Evolutionary conservation across 225 moss, liverwort and hornwort genomes (phyloP), one percentile per base, ranked within the genome.

Genomic region (Sphagnum contortum): DNA sequence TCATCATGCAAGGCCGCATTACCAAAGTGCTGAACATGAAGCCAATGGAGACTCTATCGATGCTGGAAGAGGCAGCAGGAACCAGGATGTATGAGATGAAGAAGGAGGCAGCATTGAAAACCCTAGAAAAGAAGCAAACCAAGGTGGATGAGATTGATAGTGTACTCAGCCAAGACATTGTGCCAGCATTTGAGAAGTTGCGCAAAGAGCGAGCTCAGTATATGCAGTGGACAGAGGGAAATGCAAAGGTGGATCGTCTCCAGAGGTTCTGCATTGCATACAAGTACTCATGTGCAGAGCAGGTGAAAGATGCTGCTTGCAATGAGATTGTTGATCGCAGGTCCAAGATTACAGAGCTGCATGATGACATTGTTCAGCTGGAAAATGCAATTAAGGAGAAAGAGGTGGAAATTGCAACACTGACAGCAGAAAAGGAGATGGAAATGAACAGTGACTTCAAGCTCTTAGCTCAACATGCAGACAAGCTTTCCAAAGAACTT

Each of bases 1-100:
- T 98, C 59, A 98, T 92, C 54, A 98, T 93, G 96, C 96, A 98
- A 89, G 96, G 96, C 57, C 92, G 96, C 61, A 93, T 98, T 64
- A 93, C 96, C 9, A 98, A 98, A 72, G 96, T 98, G 47, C 76
- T 98, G 44, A 92, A 92, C 62, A 98, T 98, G 96, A 98, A 98
- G 74, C 96, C 96, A 47, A 90, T 88, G 50, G 92, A 98, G 73
- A 92, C 92, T 62, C 80, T 98, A 14, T 91, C 96, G 4, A 98
- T 98, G 92, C 70, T 98, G 76, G 96, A 98, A 69, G 96, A 98
- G 81, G 90, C 96, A 55, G 92, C 96, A 64, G 96, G 96, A 68
- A 98, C 96, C 45, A 87, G 87, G 69, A 98, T 98, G 92, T 91
- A 96, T 68, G 92, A 96, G 85, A 78, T 90, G 68, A 96, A 96